Base-by-base conservation (phyloP, 2,329 filamentous ascomycete species). In the Cladophialophora immunda region DNA sequence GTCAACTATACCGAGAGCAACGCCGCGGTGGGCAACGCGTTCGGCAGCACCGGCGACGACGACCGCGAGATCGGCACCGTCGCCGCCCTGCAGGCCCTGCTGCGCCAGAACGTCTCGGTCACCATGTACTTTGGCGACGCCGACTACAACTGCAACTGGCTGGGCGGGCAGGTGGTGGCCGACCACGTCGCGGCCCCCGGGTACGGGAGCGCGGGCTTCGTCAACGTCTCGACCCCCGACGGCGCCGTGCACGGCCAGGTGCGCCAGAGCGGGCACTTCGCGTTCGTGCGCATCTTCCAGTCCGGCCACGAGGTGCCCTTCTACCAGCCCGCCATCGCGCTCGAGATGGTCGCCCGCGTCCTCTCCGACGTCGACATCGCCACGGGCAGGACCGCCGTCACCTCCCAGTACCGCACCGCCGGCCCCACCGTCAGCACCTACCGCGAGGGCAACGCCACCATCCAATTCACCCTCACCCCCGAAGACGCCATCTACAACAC, bases 291-390 rank as follows among this genome's bases (percentile, higher is more conserved):
- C n/a, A 73, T 73, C 63, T 81, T 78, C 71, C 75, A 80, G 64
- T 74, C 74, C 25, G 80, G 79, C 8, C 79, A 81, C 70, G 77
- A 80, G 71, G 79, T 81, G 32, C 72, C 72, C 1, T 74, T 73
- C 47, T 74, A 67, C 64, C 87, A 89, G 77, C 88, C 87, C 9
- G 80, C 86, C 73, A 87, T 86, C 3, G 79, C 85, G 2, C 83
- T 89, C 66, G 83, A 86, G 70, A 78, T 89, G 53, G 89, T 90
- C 71, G 84, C 86, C 30, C 84, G 89, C 30, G 86, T 87, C 55
- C 79, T 90, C 68, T 78, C 81, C 61, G 85, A 85, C 11, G 82
- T 81, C 65, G 84, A 87, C 58, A 76, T 89, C 41, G 81, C 86
- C 1, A 85, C 84, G 0, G 87, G 89, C 32, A 64, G 62, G 34